These are phyloP conservation scores for Paecilomyces variotii DNA, from an alignment of 2,329 filamentous ascomycete genomes.

Conservation along the genomic window DNA sequence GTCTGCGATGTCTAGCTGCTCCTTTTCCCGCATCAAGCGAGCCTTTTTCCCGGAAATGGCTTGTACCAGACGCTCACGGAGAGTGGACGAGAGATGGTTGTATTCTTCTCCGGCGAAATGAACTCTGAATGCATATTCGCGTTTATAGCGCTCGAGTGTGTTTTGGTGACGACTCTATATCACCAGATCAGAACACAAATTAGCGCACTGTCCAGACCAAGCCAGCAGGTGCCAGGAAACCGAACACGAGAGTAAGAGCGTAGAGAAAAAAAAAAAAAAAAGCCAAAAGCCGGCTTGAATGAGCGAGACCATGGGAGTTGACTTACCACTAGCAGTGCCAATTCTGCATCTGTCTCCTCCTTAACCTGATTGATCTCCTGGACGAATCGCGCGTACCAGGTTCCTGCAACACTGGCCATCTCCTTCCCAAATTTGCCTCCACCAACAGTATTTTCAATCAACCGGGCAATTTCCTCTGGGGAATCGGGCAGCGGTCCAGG, in stretches of 20 bases:
- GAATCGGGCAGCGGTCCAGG: slow-evolving; percentile 59
- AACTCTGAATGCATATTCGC: slow-evolving; percentile 51
- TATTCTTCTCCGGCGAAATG: slow-evolving; percentile 58
- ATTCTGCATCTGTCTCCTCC: slow-evolving; percentile 75
- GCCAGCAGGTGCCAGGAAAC: neutral
- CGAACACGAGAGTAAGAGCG: neutral
- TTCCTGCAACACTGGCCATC: slow-evolving; percentile 59
- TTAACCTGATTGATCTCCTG: slow-evolving; percentile 80
- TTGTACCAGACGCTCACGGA: slow-evolving; percentile 54
- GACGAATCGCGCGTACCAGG: slow-evolving; percentile 76
- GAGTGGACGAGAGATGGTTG: slow-evolving; percentile 48
- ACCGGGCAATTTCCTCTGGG: slow-evolving; percentile 58
- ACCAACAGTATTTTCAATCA: slow-evolving; percentile 50
- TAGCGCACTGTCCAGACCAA: slow-evolving; percentile 1
- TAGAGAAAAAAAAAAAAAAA: neutral
- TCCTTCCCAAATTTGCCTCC: slow-evolving; percentile 61
- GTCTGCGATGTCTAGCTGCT: slow-evolving; percentile 59
- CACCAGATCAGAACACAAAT: slow-evolving; percentile 4
- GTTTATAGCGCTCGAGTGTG: slow-evolving; percentile 47
- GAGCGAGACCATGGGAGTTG: neutral
- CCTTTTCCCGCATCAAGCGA: slow-evolving; percentile 55
- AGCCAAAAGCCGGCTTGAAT: neutral
- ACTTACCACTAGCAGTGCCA: slow-evolving; percentile 73
- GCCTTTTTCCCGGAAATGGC: slow-evolving; percentile 50
- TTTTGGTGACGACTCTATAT: slow-evolving; percentile 50